Evolutionary conservation across 768 basidiomycete species (phyloP).

Genomic region (Fomitopsis pulvina): DNA sequence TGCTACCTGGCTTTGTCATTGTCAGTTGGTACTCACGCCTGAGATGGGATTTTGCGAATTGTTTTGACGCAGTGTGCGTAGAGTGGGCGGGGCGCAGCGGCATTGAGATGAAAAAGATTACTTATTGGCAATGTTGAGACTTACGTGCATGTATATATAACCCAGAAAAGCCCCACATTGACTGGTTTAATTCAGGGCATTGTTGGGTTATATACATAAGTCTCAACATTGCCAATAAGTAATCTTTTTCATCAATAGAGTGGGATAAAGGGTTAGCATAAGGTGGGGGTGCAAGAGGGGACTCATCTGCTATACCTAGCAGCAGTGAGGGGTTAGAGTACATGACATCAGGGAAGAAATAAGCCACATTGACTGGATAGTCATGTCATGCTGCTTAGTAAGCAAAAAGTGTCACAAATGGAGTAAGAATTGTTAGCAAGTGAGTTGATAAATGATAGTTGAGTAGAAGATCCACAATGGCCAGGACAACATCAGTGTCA

Average conservation of each 20-base stretch:
- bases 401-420: no score
- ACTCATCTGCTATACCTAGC: not conserved
- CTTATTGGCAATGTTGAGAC: no score
- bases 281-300: not conserved
- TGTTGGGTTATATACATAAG: not conserved
- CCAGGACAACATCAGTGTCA: not conserved
- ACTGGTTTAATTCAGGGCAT: not conserved
- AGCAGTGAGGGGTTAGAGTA: not conserved
- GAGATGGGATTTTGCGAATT: no score
- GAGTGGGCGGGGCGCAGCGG: no score
- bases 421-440: no score
- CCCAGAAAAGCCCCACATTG: not conserved
- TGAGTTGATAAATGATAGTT: not conserved
- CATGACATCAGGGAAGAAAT: not conserved
- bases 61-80: no score
- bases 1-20: no score
- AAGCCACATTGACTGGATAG: not conserved
- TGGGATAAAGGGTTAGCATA: not conserved
- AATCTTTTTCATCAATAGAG: not conserved
- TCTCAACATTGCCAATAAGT: not conserved
- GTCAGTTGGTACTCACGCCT: no score
- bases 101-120: not conserved
- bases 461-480: not conserved
- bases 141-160: no score
- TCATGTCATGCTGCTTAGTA: not conserved